phyloP scores from a whole-genome alignment of 108 stramenopile species.

The Pseudonitzschia delicatissima region DNA sequence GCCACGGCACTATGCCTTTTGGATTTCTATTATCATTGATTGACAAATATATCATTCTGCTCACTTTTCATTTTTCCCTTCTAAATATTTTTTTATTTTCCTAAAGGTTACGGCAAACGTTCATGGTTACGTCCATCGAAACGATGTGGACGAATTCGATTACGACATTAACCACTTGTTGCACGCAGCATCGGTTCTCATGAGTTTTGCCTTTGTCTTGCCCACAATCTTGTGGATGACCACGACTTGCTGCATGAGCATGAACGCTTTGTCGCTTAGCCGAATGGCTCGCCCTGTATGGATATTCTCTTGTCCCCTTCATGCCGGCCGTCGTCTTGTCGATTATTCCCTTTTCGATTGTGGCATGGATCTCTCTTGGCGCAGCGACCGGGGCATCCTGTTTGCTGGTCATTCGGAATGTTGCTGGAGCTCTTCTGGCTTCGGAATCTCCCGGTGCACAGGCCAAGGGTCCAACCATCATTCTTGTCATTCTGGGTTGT shows the following conservation, averaged over 20 bases:
- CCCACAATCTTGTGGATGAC: constrained; percentile 57
- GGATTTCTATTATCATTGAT: no score
- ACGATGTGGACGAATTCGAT: constrained; percentile 68
- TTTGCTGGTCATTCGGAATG: constrained; percentile 67
- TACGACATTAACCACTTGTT: constrained; percentile 76
- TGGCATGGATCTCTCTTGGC: constrained; percentile 56
- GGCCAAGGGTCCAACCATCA: constrained; percentile 57
- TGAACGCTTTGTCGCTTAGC: constrained; percentile 44
- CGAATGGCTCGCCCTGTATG: constrained; percentile 78
- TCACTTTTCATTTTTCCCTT: background rate
- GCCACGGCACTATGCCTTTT: background rate
- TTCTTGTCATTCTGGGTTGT: constrained; percentile 58
- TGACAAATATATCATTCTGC: no score
- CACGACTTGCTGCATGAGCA: constrained; percentile 44
- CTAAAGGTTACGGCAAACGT: constrained; percentile 37
- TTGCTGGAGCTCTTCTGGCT: constrained; percentile 51
- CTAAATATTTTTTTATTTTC: background rate
- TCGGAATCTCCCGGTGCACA: constrained; percentile 24
- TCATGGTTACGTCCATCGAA: constrained; percentile 37
- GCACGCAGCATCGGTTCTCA: constrained; percentile 55
- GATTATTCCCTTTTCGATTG: constrained; percentile 45
- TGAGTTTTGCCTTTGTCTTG: constrained; percentile 49
- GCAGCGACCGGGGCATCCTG: constrained; percentile 53
- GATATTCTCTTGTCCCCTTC: constrained; percentile 76
- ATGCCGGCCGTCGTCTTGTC: constrained; percentile 59